Conservation (phyloP, 2,329 filamentous ascomycete species). For the Botrytis aclada region DNA sequence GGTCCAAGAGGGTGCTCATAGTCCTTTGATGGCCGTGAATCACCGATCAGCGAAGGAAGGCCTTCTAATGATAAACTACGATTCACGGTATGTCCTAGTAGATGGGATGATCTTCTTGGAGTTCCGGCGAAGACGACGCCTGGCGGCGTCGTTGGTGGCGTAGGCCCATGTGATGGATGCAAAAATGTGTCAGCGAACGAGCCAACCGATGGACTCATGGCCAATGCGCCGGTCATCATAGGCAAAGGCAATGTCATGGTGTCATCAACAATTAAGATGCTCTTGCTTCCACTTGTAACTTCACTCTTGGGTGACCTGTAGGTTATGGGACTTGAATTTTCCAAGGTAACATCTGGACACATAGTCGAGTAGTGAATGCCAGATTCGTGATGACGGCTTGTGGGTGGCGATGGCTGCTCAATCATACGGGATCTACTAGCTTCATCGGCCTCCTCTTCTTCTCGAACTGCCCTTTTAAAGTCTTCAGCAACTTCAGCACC, state of each 20-base stretch:
- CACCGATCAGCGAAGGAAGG: slow-evolving; percentile 32
- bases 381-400: slow-evolving; percentile 24
- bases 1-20: slow-evolving; percentile 29
- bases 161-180: slow-evolving; percentile 50
- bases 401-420: slow-evolving; percentile 27
- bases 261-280: slow-evolving; percentile 72
- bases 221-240: slow-evolving; percentile 46
- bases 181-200: slow-evolving; percentile 53
- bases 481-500: slow-evolving; percentile 76
- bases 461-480: slow-evolving; percentile 71
- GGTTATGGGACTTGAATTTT: slow-evolving; percentile 22
- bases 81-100: slow-evolving; percentile 44
- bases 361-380: slow-evolving; percentile 30
- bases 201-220: slow-evolving; percentile 48
- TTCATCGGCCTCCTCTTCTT: slow-evolving; percentile 51
- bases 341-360: slow-evolving; percentile 30
- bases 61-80: slow-evolving; percentile 39
- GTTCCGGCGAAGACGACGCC: slow-evolving; percentile 42
- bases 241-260: slow-evolving; percentile 46
- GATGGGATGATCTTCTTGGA: slow-evolving; percentile 54
- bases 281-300: slow-evolving; percentile 74
- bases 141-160: slow-evolving; percentile 61
- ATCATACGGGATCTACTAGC: slow-evolving; percentile 24
- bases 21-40: slow-evolving; percentile 29
- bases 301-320: slow-evolving; percentile 28